Evolutionary conservation across 331 rosid genomes (phyloP).

Genomic region (Acacia concinna): DNA sequence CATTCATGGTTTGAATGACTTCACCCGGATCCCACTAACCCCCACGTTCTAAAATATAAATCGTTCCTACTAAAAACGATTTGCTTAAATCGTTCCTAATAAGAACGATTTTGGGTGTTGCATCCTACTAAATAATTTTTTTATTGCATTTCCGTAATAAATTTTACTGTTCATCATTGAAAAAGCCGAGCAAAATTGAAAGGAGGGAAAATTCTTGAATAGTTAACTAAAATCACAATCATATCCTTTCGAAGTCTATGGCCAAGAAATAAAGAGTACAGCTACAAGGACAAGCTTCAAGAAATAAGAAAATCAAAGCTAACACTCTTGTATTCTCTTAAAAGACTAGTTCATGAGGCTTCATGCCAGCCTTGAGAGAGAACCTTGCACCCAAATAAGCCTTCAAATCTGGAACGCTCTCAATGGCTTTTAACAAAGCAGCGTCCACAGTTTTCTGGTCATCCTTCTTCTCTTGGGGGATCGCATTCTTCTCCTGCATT

Average conservation of each 20-base stretch:
- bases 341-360: constrained; percentile 76
- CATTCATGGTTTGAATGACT: no score
- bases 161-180: no score
- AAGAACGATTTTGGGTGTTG: no score
- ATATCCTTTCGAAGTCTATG: constrained; percentile 32
- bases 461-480: constrained; percentile 72
- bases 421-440: constrained; percentile 51
- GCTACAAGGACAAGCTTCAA: constrained; percentile 26
- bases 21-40: no score
- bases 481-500: constrained; percentile 58
- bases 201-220: constrained; percentile 21
- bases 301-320: constrained; percentile 17
- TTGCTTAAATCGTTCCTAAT: no score
- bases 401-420: constrained; percentile 65
- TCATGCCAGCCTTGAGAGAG: constrained; percentile 73
- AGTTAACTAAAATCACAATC: constrained; percentile 26
- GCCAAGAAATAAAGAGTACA: constrained; percentile 20
- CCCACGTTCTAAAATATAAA: no score
- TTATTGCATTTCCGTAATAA: no score
- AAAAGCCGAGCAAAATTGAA: constrained; percentile 37
- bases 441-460: constrained; percentile 72
- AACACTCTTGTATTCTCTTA: constrained; percentile 28
- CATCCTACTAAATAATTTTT: no score
- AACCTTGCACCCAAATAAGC: constrained; percentile 74
- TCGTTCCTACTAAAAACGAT: no score